These are phyloP conservation scores for Rheum nobile DNA, from an alignment of 148 eudicot genomes.

Conservation along the genomic window DNA sequence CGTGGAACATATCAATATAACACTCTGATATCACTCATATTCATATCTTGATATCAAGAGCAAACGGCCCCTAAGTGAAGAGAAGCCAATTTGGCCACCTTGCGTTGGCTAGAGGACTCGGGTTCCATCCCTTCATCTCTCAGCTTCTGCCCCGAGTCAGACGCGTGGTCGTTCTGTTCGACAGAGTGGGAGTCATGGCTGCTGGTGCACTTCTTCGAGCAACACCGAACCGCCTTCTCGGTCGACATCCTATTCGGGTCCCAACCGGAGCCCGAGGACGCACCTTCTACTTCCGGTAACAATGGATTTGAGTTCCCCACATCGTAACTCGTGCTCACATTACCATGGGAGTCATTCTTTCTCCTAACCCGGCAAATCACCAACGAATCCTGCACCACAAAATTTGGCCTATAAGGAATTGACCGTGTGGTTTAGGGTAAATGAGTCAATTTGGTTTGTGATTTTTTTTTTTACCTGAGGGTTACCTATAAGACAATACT, in stretches of 20 bases:
- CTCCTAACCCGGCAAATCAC: constrained; percentile 67
- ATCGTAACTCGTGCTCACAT: constrained; percentile 22
- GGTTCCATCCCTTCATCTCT: constrained; percentile 21
- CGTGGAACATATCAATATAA: too few relatives aligned
- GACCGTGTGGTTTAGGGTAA: not conserved
- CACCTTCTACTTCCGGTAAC: constrained; percentile 10
- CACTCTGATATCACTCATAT: too few relatives aligned
- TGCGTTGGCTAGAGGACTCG: constrained; percentile 24
- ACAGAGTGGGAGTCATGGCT: constrained; percentile 47
- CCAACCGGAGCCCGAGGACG: constrained; percentile 20
- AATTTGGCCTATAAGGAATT: not conserved
- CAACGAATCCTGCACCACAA: constrained; percentile 46
- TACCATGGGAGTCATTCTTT: constrained; percentile 32
- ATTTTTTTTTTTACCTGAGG: constrained; percentile 62
- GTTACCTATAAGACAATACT: constrained; percentile 47
- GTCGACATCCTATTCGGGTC: constrained; percentile 13
- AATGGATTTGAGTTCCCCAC: constrained; percentile 14
- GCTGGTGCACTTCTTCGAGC: constrained; percentile 42
- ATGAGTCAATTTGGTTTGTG: not conserved
- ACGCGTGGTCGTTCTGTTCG: constrained; percentile 38
- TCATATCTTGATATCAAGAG: not conserved
- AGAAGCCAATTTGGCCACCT: constrained; percentile 14
- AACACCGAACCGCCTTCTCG: constrained; percentile 24
- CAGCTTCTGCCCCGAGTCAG: constrained; percentile 28
- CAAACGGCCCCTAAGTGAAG: not conserved